Conservation (phyloP, 1,139 yeast genomes). For the Magnusiomyces tetraspermus region DNA sequence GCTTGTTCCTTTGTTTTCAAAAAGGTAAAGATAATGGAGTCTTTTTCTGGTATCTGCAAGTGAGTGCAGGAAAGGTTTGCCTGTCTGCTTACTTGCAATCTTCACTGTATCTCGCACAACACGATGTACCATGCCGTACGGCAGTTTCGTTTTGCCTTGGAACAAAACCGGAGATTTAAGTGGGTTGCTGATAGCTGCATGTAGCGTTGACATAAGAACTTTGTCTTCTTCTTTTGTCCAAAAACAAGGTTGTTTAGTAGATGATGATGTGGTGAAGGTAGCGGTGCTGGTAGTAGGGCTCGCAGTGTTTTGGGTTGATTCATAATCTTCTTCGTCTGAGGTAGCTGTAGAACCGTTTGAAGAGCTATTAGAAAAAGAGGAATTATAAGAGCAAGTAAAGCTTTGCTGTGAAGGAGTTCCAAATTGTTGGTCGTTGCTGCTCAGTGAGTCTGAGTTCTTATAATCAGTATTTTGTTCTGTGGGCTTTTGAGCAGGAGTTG, state of each 20-base stretch:
- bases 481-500: neutral
- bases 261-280: too few relatives aligned
- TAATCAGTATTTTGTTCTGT: neutral
- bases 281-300: too few relatives aligned
- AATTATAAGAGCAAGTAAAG: neutral
- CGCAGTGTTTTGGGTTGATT: too few relatives aligned
- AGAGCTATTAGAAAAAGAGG: too few relatives aligned
- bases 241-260: too few relatives aligned
- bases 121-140: constrained; percentile 31
- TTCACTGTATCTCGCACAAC: constrained; percentile 30
- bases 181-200: neutral
- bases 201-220: neutral
- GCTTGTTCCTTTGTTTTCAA: neutral
- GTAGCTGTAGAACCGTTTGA: constrained; percentile 1
- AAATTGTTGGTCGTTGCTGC: too few relatives aligned
- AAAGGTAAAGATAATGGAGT: constrained; percentile 23
- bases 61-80: constrained; percentile 29
- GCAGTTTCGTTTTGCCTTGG: constrained; percentile 21
- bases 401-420: neutral
- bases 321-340: constrained; percentile 3
- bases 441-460: neutral
- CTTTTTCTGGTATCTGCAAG: constrained; percentile 28
- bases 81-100: constrained; percentile 22
- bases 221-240: constrained; percentile 4
- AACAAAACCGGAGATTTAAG: neutral